phyloP scores from a whole-genome alignment of 148 eudicot species.

The Vaccinium macrocarpon region DNA sequence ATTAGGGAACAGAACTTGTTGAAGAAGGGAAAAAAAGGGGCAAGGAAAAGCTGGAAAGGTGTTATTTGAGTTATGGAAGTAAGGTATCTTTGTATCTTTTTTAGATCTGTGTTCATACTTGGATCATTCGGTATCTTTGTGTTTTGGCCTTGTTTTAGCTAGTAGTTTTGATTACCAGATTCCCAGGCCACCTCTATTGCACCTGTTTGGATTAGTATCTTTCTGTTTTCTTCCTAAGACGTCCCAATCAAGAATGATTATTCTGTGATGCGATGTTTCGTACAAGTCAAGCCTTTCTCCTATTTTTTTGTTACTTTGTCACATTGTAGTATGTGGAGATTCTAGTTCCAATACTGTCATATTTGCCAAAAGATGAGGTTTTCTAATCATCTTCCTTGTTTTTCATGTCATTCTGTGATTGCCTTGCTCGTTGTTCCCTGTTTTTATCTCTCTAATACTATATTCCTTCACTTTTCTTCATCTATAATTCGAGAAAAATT shows the following conservation, averaged over 20 bases:
- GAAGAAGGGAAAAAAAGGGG: conserved; percentile 12
- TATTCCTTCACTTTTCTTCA: too few relatives aligned
- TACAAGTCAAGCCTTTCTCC: conserved; percentile 5
- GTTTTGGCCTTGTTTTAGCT: neutral
- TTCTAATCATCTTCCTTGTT: conserved; percentile 11
- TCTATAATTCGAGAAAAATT: too few relatives aligned
- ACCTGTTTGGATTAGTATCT: neutral
- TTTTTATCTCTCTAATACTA: too few relatives aligned
- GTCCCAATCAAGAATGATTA: neutral
- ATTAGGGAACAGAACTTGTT: neutral
- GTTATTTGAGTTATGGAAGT: conserved; percentile 5
- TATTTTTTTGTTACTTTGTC: conserved; percentile 16
- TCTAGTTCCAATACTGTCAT: conserved; percentile 72
- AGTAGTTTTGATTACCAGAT: neutral
- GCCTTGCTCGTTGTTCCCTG: neutral
- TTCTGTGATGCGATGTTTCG: neutral
- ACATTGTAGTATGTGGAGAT: conserved; percentile 74
- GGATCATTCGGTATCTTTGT: neutral
- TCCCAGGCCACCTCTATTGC: neutral
- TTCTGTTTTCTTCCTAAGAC: neutral
- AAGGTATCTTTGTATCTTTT: conserved; percentile 21
- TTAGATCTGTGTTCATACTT: conserved; percentile 13
- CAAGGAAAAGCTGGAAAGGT: conserved; percentile 6
- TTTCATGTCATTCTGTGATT: neutral
- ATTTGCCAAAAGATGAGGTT: conserved; percentile 87